Conservation (phyloP, 192 early-diverging fungal species). For the Mortierella hygrophila region DNA sequence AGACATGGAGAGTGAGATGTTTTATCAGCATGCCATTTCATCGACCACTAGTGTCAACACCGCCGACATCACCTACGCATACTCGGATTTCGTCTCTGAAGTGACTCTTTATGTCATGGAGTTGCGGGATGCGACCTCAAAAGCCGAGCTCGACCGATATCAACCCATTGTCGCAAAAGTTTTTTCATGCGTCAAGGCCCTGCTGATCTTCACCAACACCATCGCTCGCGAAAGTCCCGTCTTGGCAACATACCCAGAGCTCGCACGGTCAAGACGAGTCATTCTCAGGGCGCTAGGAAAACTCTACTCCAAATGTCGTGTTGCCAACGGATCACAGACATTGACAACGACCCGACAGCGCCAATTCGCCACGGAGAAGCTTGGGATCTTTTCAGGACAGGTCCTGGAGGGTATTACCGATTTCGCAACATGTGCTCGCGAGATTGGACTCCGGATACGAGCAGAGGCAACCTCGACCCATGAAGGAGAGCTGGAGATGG, state of each 20-base stretch:
- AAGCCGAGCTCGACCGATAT: slow-evolving; percentile 24
- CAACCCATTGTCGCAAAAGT: slow-evolving; percentile 44
- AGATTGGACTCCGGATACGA: slow-evolving; percentile 36
- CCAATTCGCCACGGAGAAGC: slow-evolving; percentile 39
- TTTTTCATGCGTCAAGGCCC: slow-evolving; percentile 32
- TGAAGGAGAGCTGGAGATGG: slow-evolving; percentile 6
- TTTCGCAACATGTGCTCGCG: slow-evolving; percentile 28
- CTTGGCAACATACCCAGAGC: slow-evolving; percentile 35
- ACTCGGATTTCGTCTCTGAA: slow-evolving; percentile 43
- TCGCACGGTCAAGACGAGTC: slow-evolving; percentile 23
- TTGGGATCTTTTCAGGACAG: slow-evolving; percentile 24
- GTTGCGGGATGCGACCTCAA: slow-evolving; percentile 24
- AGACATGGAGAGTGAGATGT: slow-evolving; percentile 18
- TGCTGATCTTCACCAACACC: slow-evolving; percentile 45
- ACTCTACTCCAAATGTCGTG: slow-evolving; percentile 39
- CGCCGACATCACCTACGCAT: slow-evolving; percentile 16
- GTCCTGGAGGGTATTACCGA: slow-evolving; percentile 41
- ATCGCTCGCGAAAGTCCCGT: slow-evolving; percentile 46
- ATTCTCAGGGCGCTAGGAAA: slow-evolving; percentile 49
- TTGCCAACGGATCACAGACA: slow-evolving; percentile 41
- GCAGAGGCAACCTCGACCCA: neutral
- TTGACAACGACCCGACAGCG: slow-evolving; percentile 31
- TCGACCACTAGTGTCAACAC: slow-evolving; percentile 15
- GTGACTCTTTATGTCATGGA: slow-evolving; percentile 33
- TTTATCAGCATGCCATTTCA: slow-evolving; percentile 22